These are phyloP conservation scores for Saccharomycopsis babjevae DNA, from an alignment of 805 yeast species.

Conservation along the genomic window DNA sequence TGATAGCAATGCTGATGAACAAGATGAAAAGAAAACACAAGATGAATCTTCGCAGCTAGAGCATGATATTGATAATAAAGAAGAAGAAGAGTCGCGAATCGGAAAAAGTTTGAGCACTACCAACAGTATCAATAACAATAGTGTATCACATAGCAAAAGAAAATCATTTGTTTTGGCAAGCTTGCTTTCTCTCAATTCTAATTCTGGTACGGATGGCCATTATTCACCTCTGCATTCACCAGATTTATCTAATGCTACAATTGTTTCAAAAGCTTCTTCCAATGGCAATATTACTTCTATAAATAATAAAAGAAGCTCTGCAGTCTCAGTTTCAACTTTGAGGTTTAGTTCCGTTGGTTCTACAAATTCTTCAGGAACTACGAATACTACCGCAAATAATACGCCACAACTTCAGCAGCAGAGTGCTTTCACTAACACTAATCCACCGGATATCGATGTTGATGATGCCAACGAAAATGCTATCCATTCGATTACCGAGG, in stretches of 20 bases:
- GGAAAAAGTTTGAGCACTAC: background rate
- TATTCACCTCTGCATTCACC: background rate
- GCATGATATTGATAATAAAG: background rate
- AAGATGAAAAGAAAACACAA: constrained; percentile 3
- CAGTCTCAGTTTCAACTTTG: background rate
- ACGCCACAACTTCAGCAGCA: background rate
- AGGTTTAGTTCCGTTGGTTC: background rate
- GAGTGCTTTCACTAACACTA: background rate
- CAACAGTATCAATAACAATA: background rate
- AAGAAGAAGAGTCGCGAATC: background rate
- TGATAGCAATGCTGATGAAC: too few relatives aligned
- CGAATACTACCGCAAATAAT: background rate
- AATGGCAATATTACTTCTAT: background rate
- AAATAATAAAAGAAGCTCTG: background rate
- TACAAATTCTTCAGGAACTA: background rate
- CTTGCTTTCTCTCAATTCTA: background rate
- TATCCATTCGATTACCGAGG: background rate
- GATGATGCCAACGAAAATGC: background rate
- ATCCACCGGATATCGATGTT: background rate
- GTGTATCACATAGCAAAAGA: background rate
- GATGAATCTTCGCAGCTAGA: background rate
- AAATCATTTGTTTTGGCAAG: background rate
- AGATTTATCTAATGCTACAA: background rate
- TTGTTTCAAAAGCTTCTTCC: background rate
- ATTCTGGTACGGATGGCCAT: background rate